Base-by-base conservation (phyloP, 1,284 basidiomycete species). In the Moesziomyces parantarcticus region DNA sequence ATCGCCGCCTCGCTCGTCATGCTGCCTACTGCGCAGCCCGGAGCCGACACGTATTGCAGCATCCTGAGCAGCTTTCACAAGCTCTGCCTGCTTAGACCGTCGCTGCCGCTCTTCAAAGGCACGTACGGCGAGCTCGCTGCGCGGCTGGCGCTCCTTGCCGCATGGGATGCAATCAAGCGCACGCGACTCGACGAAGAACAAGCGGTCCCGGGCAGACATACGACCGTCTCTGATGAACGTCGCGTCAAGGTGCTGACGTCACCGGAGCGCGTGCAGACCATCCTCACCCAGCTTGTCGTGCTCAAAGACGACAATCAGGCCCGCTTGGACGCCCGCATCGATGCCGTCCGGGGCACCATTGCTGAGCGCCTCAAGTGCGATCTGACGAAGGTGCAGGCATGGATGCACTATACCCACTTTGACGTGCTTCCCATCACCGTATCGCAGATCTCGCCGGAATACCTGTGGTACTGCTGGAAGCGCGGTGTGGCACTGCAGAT, bases 381-480 rank as follows among this genome's bases (percentile, higher is more conserved):
- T 3, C 11, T 7, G 3, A 5, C 7, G 10, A 21, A 32, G 18
- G 8, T 6, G 2, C 48, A 45, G 34, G 46, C 50, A 1, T 69
- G 56, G 56, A 44, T 29, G 4, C 21, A 69, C 32, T 63, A 47
- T 21, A 63, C 60, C 13, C 66, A 69, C 23, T 58, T 68, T n/a
- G 65, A 61, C 10, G 41, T 58, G 25, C 51, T 68, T 8, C 45
- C 23, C 6, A 45, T 0, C 6, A 8, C 23, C 14, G 18, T 62
- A 18, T 25, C 22, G 18, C 5, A 50, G 46, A 52, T 69, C 21
- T 36, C 66, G 23, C 48, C 56, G 13, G 48, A 52, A 11, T 69
- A 51, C 26, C 48, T 69, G 14, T 69, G 66, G 66, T 36, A 41
- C 21, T 69, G 66, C 42, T 69, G 59, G 59, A 69, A 63, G 52